Percentiles rank a stretch among this genome's conserved stretches.
These are phyloP conservation scores for Bjerkandera adusta DNA, from an alignment of 1,284 basidiomycete species.

Conservation along the genomic window DNA sequence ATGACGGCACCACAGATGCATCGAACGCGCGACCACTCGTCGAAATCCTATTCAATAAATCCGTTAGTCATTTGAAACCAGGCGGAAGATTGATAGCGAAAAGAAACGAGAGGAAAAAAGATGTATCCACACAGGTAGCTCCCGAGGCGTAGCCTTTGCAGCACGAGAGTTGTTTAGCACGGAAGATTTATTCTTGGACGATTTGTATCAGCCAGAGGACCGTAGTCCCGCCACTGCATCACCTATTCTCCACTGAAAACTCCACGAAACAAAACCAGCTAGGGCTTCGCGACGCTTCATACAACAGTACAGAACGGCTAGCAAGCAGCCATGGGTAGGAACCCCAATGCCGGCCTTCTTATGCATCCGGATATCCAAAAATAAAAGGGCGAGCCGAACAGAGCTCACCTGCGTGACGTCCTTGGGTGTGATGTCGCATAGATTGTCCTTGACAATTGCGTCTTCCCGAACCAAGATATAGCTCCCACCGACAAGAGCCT, in stretches of 20 bases:
- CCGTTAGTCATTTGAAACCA: too few species aligned
- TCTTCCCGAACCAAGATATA: constrained; percentile 71
- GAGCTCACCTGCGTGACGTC: constrained; percentile 50
- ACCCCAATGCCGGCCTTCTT: constrained; percentile 88
- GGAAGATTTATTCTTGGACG: constrained; percentile 70
- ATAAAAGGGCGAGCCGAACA: constrained; percentile 20
- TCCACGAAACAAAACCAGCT: constrained; percentile 43
- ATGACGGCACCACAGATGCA: constrained; percentile 80
- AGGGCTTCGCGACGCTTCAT: constrained; percentile 42
- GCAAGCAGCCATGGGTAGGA: constrained; percentile 60
- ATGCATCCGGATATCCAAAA: constrained; percentile 47
- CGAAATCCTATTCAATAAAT: too few species aligned
- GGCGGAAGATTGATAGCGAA: too few species aligned
- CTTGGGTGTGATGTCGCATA: constrained; percentile 41
- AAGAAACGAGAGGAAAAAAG: constrained; percentile 16
- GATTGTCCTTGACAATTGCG: constrained; percentile 51
- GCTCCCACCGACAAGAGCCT: constrained; percentile 82
- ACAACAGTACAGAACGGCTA: constrained; percentile 22
- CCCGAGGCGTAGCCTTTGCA: constrained; percentile 65
- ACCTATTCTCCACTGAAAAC: constrained; percentile 25
- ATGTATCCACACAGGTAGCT: constrained; percentile 86
- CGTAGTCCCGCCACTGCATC: constrained; percentile 33
- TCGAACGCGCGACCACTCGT: constrained; percentile 62
- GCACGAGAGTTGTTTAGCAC: constrained; percentile 78
- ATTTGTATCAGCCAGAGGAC: constrained; percentile 84